A percentile compares a stretch with the other conserved stretches of the same genome.
Conservation (phyloP, 2,329 filamentous ascomycete genomes). For the Colletotrichum cereale region DNA sequence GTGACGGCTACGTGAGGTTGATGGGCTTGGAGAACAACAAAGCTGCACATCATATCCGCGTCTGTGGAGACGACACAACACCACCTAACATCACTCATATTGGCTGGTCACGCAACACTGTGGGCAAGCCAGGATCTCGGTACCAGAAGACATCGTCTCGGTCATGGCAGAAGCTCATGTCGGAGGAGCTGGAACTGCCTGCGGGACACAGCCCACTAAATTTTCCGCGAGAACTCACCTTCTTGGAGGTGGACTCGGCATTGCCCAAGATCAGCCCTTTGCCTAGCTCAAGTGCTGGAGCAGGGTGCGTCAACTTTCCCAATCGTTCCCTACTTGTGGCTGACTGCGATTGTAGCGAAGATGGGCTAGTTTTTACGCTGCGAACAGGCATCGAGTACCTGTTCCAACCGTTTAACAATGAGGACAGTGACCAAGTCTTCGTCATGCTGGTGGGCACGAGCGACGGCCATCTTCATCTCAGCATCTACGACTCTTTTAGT, state of each 20-base stretch:
- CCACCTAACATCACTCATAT: conserved; percentile 63
- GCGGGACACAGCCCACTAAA: conserved; percentile 55
- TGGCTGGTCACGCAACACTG: conserved; percentile 63
- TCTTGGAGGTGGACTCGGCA: conserved; percentile 81
- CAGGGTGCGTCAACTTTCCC: conserved; percentile 63
- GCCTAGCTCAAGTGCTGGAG: conserved; percentile 70
- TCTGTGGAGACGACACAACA: conserved; percentile 56
- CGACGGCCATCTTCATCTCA: conserved; percentile 79
- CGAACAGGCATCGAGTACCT: conserved; percentile 77
- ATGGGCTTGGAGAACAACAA: conserved; percentile 86
- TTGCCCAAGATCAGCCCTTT: conserved; percentile 82
- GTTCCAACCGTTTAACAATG: conserved; percentile 72
- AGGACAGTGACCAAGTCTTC: conserved; percentile 80
- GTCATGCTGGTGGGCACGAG: conserved; percentile 81
- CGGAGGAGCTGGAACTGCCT: conserved; percentile 44
- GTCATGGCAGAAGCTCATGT: conserved; percentile 48
- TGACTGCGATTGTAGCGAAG: conserved; percentile 52
- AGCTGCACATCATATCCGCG: conserved; percentile 77
- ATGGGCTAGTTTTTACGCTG: conserved; percentile 76
- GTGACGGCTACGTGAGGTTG: conserved; percentile 81
- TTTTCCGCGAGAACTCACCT: conserved; percentile 79
- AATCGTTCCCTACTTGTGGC: conserved; percentile 16
- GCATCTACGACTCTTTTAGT: conserved; percentile 87
- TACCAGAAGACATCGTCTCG: conserved; percentile 39
- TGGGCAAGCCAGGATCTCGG: conserved; percentile 42